Conservation (phyloP, 2,329 filamentous ascomycete genomes). For the Fusarium staphyleae region DNA sequence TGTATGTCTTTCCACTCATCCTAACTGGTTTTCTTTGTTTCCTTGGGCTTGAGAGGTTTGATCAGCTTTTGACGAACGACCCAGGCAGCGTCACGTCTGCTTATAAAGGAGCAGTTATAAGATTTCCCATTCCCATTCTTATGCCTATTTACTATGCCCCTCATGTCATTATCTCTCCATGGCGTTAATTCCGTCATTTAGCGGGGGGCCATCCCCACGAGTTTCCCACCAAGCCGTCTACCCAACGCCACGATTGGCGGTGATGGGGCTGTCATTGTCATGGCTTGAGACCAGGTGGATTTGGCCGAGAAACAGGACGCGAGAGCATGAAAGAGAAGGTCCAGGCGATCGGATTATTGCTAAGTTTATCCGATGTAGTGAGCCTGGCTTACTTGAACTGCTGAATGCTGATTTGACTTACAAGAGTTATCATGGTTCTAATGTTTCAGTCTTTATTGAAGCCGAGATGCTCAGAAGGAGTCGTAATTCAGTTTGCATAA, state of each 20-base stretch:
- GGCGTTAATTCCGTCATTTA: slow-evolving; percentile 35
- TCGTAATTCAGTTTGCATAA: not conserved
- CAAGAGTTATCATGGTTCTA: too few species aligned
- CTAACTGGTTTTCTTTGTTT: slow-evolving; percentile 2
- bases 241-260: slow-evolving; percentile 25
- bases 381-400: too few species aligned
- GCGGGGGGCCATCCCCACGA: slow-evolving; percentile 35
- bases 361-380: too few species aligned
- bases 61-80: not conserved
- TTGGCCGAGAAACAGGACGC: slow-evolving; percentile 33
- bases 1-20: slow-evolving; percentile 52
- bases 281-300: slow-evolving; percentile 26
- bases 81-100: not conserved
- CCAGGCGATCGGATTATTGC: slow-evolving; percentile 17
- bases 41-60: not conserved
- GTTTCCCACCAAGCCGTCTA: too few species aligned
- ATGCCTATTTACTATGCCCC: too few species aligned
- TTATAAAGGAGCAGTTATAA: slow-evolving; percentile 8
- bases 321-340: slow-evolving; percentile 19
- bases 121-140: not conserved
- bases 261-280: slow-evolving; percentile 9
- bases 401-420: too few species aligned
- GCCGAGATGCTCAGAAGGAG: not conserved
- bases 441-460: not conserved
- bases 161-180: slow-evolving; percentile 6